Conservation (phyloP, 495 filamentous ascomycete genomes). For the Mytilinidion resinicola region DNA sequence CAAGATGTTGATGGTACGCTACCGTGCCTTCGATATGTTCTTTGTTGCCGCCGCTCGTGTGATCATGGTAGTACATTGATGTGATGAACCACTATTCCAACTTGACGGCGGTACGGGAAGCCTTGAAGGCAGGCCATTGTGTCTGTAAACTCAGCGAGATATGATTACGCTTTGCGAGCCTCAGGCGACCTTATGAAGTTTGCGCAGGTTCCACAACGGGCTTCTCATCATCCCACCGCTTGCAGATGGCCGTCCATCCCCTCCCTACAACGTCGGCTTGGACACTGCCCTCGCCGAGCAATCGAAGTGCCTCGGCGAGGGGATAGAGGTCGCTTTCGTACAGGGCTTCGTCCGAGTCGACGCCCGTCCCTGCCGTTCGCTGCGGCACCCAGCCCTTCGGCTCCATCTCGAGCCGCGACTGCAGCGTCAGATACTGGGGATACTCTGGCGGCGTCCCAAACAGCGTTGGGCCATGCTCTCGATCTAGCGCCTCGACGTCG, state of each 20-base stretch:
- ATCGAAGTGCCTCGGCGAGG: conserved; percentile 38
- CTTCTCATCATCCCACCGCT: conserved; percentile 9
- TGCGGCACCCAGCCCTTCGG: conserved; percentile 37
- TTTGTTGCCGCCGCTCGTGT: too few relatives aligned
- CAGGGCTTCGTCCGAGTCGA: conserved; percentile 41
- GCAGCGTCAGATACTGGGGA: conserved; percentile 33
- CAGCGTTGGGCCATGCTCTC: conserved; percentile 3
- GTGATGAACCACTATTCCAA: too few relatives aligned
- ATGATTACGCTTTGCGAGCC: too few relatives aligned
- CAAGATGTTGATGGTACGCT: too few relatives aligned
- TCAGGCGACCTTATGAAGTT: too few relatives aligned
- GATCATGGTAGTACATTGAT: too few relatives aligned
- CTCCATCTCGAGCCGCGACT: conserved; percentile 37
- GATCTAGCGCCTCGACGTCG: conserved; percentile 28
- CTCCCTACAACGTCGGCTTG: conserved; percentile 34
- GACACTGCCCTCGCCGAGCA: conserved; percentile 28
- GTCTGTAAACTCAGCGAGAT: too few relatives aligned
- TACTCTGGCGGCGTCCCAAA: conserved; percentile 32
- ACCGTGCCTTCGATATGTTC: too few relatives aligned
- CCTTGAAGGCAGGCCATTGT: too few relatives aligned
- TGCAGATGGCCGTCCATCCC: conserved; percentile 39
- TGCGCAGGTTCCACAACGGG: not conserved
- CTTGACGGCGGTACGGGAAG: too few relatives aligned
- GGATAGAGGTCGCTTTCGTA: conserved; percentile 41
- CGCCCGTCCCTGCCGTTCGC: conserved; percentile 40